Evolutionary conservation across 1,284 basidiomycete species (phyloP).

Genomic region (Microbotryum silenes-acaulis): DNA sequence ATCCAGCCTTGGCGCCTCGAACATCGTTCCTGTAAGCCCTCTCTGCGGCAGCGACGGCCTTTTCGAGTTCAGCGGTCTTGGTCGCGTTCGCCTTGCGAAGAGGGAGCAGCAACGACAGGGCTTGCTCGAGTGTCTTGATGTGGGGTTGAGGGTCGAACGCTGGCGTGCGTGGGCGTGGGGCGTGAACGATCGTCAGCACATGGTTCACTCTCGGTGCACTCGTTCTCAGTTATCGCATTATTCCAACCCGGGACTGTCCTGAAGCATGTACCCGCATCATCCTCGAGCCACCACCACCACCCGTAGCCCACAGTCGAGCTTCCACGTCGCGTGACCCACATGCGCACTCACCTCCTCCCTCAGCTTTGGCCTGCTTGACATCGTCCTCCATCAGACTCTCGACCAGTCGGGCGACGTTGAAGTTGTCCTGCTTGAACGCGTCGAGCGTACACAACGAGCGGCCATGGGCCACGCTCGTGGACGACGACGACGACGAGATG

Average conservation of each 20-base stretch:
- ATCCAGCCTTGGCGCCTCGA: conserved; percentile 80
- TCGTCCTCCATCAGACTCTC: conserved; percentile 29
- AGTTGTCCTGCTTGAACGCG: conserved; percentile 29
- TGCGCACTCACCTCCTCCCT: conserved; percentile 16
- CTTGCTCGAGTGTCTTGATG: conserved; percentile 80
- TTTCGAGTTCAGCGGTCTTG: conserved; percentile 83
- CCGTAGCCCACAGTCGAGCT: too few species aligned
- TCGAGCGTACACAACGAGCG: conserved; percentile 24
- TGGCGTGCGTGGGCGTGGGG: conserved; percentile 37
- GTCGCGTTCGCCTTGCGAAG: conserved; percentile 80
- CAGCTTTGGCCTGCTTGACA: conserved; percentile 20
- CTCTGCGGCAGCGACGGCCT: conserved; percentile 80
- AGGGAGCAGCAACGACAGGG: conserved; percentile 75
- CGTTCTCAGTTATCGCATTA: too few species aligned
- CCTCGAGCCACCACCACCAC: neutral
- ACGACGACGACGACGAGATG: neutral
- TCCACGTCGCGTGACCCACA: too few species aligned
- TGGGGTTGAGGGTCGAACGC: conserved; percentile 93
- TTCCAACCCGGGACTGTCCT: neutral
- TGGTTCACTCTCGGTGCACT: too few species aligned
- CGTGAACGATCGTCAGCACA: neutral
- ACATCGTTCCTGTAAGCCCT: conserved; percentile 91
- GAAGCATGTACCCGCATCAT: neutral
- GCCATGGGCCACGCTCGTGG: neutral
- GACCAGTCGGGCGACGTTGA: conserved; percentile 32